These are phyloP conservation scores for Astraeus odoratus DNA, from an alignment of 768 basidiomycete species.

Conservation along the genomic window DNA sequence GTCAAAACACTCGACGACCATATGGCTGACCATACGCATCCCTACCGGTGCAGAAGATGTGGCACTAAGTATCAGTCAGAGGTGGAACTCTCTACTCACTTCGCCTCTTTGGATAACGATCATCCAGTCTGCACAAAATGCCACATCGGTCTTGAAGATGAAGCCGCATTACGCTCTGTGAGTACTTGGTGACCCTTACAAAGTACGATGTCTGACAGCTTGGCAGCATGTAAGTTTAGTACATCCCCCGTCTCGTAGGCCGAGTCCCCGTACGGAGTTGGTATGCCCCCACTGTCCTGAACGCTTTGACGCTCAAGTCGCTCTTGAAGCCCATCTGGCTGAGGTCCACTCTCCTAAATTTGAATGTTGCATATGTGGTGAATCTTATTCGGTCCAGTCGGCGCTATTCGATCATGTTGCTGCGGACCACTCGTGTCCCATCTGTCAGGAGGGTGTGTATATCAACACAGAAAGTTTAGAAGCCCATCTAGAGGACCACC, in stretches of 20 bases:
- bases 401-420: conserved; percentile 26
- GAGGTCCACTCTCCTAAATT: conserved; percentile 3
- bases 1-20: conserved; percentile 21
- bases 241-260: conserved; percentile 11
- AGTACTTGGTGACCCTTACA: conserved; percentile 8
- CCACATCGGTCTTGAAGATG: conserved; percentile 29
- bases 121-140: conserved; percentile 34
- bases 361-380: conserved; percentile 19
- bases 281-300: conserved; percentile 1
- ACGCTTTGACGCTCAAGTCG: conserved; percentile 8
- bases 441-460: conserved; percentile 27
- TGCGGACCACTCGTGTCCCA: conserved; percentile 25
- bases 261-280: neutral
- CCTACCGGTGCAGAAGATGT: conserved; percentile 22
- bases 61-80: conserved; percentile 28
- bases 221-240: conserved; percentile 14
- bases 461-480: conserved; percentile 18
- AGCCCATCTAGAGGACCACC: conserved; percentile 26
- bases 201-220: conserved; percentile 6
- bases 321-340: conserved; percentile 2
- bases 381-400: conserved; percentile 15
- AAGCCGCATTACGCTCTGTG: conserved; percentile 24
- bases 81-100: conserved; percentile 33
- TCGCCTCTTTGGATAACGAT: conserved; percentile 26
- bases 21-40: conserved; percentile 21